Conservation (phyloP, 768 basidiomycete genomes). For the Naganishia onofrii region DNA sequence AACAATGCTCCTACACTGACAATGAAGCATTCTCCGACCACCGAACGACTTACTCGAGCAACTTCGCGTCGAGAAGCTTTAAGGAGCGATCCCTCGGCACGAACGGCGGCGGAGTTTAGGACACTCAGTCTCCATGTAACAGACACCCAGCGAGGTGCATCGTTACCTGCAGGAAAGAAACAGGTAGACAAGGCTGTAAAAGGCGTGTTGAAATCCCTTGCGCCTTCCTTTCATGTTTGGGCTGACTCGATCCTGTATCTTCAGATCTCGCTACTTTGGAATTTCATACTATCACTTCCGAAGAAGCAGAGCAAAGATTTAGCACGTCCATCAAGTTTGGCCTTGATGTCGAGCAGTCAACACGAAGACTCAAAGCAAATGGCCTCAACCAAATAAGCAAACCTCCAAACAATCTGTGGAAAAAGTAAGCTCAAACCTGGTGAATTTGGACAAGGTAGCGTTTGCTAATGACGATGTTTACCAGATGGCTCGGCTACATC, state of each 20-base stretch:
- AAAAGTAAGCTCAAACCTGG: constrained; percentile 50
- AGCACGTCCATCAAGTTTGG: constrained; percentile 57
- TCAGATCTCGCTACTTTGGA: constrained; percentile 53
- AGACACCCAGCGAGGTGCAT: constrained; percentile 37
- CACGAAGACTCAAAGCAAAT: constrained; percentile 55
- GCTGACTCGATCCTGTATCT: neutral
- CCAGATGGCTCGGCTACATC: constrained; percentile 57
- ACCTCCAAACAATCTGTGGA: constrained; percentile 56
- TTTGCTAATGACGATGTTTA: neutral
- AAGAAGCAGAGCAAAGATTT: constrained; percentile 57
- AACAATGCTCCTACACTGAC: neutral
- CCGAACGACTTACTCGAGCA: neutral
- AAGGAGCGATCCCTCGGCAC: constrained; percentile 32
- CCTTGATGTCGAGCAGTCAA: constrained; percentile 58
- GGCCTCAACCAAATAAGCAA: constrained; percentile 61
- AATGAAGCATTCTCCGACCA: neutral
- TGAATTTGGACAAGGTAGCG: neutral
- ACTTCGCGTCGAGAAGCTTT: constrained; percentile 6
- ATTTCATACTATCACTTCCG: constrained; percentile 57
- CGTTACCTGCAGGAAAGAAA: constrained; percentile 16
- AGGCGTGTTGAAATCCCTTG: constrained; percentile 26
- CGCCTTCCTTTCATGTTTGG: neutral
- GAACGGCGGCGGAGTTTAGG: constrained; percentile 51
- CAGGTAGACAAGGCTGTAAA: constrained; percentile 36
- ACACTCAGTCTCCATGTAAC: constrained; percentile 57